Percentiles rank a stretch among this genome's conserved stretches.
These are phyloP conservation scores for Zasmidium cellare DNA, from an alignment of 2,329 filamentous ascomycete species.

Conservation along the genomic window DNA sequence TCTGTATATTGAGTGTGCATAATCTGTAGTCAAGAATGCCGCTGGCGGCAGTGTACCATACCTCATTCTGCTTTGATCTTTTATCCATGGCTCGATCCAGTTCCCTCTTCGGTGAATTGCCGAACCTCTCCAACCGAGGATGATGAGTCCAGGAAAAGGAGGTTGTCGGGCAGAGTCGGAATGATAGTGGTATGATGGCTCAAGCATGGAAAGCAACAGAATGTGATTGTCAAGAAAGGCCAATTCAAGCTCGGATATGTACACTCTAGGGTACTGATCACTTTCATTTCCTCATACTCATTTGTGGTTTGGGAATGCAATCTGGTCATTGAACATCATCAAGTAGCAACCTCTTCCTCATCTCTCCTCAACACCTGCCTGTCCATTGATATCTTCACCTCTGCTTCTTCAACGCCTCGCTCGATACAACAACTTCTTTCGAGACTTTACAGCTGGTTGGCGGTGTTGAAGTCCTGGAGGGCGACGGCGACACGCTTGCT, in stretches of 20 bases:
- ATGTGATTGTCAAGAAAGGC: not conserved
- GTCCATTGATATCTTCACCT: too few species aligned
- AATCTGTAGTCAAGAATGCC: not conserved
- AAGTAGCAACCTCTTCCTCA: not conserved
- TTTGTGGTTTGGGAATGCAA: not conserved
- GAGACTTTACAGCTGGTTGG: conserved; percentile 66
- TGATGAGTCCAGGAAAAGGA: too few species aligned
- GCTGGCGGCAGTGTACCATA: not conserved
- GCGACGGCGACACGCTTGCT: conserved; percentile 74
- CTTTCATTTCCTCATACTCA: not conserved
- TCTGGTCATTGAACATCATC: conserved; percentile 1
- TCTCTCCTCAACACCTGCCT: not conserved
- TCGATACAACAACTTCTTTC: not conserved
- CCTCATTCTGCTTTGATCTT: not conserved
- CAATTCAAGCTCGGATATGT: not conserved
- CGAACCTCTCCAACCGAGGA: too few species aligned
- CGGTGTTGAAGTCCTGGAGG: conserved; percentile 88
- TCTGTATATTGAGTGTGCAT: too few species aligned
- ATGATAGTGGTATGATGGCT: not conserved
- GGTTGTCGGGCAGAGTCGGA: too few species aligned
- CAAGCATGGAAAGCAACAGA: not conserved
- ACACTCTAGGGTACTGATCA: not conserved
- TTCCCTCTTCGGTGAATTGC: too few species aligned
- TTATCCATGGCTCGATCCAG: too few species aligned
- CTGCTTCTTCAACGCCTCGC: conserved; percentile 1